Evolutionary conservation across 1,139 yeast genomes (phyloP), one percentile per base, ranked within the genome.

Genomic region (Kazachstania sp.): DNA sequence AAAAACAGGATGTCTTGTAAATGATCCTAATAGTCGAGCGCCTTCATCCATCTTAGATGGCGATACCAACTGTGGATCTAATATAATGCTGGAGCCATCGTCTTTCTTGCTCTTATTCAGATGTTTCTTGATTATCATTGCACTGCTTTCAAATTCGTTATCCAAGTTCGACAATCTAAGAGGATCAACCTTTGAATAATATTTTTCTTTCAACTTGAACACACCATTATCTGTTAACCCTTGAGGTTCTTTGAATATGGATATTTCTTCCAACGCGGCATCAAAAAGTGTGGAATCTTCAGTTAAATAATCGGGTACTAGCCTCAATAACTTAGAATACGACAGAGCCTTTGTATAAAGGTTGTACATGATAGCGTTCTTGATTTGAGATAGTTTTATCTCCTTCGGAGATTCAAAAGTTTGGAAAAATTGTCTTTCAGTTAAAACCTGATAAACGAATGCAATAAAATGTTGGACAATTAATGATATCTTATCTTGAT

Each of bases 211-310:
- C 49, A 81, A 66, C 43, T 70, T 66, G 55, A 78, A 79, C 3
- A 71, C 70, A 16, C 86, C 86, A 41, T 73, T 72, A 55, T 80
- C 85, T 44, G 72, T 77, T 9, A 75, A 57, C 1, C 79, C 76
- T 45, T 66, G 72, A 4, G 86, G 85, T 7, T 78, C 73, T 6
- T 73, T 69, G 54, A 72, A 79, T 0, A 57, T 61, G 0, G 84
- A 67, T 47, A 79, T 67, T 41, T 77, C 77, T 5, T 67, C 68
- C 43, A 81, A 66, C 2, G 66, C 63, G 34, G 58, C 60, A 54
- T 76, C 78, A 51, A 67, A 46, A 49, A 61, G 63, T 2, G 58
- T 48, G 11, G 65, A 57, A 39, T 66, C 60, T 12, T 68, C 70
- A 3, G 65, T 56, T 5, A 71, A 57, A 29, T 71, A 72, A 5